Base-by-base conservation (phyloP, 2,329 filamentous ascomycete genomes). In the Ophiosphaerella korrae region DNA sequence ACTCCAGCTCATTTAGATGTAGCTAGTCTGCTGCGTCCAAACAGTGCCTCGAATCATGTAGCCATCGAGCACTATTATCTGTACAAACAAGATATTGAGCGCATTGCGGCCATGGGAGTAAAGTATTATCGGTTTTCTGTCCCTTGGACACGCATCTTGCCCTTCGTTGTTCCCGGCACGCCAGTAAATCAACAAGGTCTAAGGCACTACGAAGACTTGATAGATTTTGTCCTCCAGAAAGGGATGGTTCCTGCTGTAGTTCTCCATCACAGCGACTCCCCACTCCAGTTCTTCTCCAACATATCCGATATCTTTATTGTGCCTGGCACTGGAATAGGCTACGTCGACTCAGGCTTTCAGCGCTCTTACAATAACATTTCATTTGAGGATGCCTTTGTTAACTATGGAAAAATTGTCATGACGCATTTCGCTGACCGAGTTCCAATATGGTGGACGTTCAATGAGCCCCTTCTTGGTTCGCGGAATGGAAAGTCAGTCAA, bases 41-140 rank as follows among this genome's bases (percentile, higher is more conserved):
- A 41, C 8, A 21, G 39, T 3, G n/a, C 55, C 5, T 33, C 54
- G 3, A 53, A 67, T 36, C 64, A 53, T n/a, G 41, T 63, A 7
- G 77, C 77, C 2, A 80, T 78, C 36, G 79, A 81, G 66, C 76
- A 82, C 48, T 83, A 83, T 60, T 83, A 81, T 52, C 66, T 81
- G 7, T 84, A 83, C 58, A 83, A 82, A 63, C 81, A 83, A 65
- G 79, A 83, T 36, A 82, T 84, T 37, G 80, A 78, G 50, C 75
- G 80, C 0, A 71, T 83, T 7, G 80, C 80, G 1, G 73, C 78
- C 2, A 75, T 84, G 65, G 81, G 81, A 0, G 74, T 81, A 7
- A 75, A 75, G 38, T 77, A 81, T 42, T 82, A 81, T 62, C 78
- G 78, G 2, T 83, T 82, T 53, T 79, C 77, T 3, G 80, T 83